phyloP scores from a whole-genome alignment of 1,139 yeast species.

The Yamadazyma mexicana region DNA sequence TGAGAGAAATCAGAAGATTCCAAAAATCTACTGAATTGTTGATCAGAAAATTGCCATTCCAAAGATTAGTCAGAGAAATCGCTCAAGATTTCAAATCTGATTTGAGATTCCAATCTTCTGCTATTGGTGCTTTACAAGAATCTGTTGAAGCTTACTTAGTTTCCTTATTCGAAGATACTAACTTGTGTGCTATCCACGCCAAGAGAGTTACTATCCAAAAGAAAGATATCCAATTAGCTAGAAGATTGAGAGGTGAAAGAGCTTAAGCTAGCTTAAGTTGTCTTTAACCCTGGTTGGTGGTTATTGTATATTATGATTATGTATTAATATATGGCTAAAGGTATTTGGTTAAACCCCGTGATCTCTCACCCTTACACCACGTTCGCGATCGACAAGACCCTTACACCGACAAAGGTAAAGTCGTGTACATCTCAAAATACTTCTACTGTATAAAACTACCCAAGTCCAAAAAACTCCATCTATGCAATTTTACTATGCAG shows the following conservation, averaged over 20 bases:
- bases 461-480: too few species aligned
- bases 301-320: constrained; percentile 19
- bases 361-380: too few species aligned
- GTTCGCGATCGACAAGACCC: too few species aligned
- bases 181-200: constrained; percentile 98
- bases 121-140: constrained; percentile 98
- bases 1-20: constrained; percentile 99
- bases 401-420: too few species aligned
- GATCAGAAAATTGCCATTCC: constrained; percentile 98
- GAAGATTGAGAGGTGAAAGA: constrained; percentile 99
- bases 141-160: constrained; percentile 97
- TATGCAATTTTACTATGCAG: too few species aligned
- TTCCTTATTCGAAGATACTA: constrained; percentile 91
- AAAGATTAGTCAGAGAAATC: constrained; percentile 96
- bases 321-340: constrained; percentile 17
- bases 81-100: constrained; percentile 99
- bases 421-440: too few species aligned
- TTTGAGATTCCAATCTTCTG: constrained; percentile 97
- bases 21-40: constrained; percentile 96
- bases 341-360: not conserved
- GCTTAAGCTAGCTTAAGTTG: too few species aligned
- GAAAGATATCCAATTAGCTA: constrained; percentile 98
- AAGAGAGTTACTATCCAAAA: constrained; percentile 99
- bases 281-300: constrained; percentile 6
- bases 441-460: too few species aligned